A percentile compares a stretch with the other conserved stretches of the same genome.
Evolutionary conservation across 2,329 filamentous ascomycete species (phyloP).

Genomic region (Exophiala aquamarina): DNA sequence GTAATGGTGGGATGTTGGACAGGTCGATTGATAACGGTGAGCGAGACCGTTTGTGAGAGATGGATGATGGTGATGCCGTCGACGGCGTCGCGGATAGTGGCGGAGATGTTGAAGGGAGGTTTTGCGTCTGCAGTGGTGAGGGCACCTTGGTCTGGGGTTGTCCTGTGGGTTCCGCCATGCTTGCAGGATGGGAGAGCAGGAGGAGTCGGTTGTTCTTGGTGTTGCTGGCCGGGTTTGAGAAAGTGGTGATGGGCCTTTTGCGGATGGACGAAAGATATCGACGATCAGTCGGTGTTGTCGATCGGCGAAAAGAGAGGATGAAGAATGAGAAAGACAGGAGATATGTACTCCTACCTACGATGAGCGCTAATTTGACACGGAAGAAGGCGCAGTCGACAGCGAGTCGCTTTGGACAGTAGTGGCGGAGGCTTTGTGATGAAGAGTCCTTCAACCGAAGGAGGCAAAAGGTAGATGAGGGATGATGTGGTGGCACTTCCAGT

Average conservation of each 20-base stretch:
- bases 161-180: conserved; percentile 13
- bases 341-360: too few species aligned
- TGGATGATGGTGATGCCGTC: conserved; percentile 32
- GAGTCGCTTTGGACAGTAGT: too few species aligned
- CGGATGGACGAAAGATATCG: too few species aligned
- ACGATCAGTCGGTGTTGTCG: too few species aligned
- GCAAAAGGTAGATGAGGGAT: too few species aligned
- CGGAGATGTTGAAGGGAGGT: conserved; percentile 18
- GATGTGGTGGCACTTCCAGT: too few species aligned
- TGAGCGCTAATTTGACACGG: too few species aligned
- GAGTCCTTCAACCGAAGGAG: too few species aligned
- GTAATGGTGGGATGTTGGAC: conserved; percentile 44
- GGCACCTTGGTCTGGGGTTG: conserved; percentile 2
- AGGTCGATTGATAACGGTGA: conserved; percentile 47
- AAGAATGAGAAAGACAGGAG: not conserved
- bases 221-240: too few species aligned
- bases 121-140: conserved; percentile 18
- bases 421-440: too few species aligned
- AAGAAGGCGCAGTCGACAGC: not conserved
- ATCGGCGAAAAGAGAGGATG: not conserved
- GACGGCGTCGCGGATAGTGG: conserved; percentile 31
- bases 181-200: not conserved
- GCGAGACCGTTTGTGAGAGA: conserved; percentile 24
- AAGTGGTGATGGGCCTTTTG: too few species aligned
- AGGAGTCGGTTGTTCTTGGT: too few species aligned